Conservation (phyloP, 306 rosid species). For the cucumber (Cucumis sativus) region Cucumber_9930_V3 NC_026659.2:27528001-27528500, state of each 20-base stretch:
- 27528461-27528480: not conserved
- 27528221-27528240: not conserved
- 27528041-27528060: too few species aligned
- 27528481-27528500: not conserved
- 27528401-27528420: not conserved
- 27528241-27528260: conserved; percentile 2
- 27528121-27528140: too few species aligned
- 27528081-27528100: too few species aligned
- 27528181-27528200: not conserved
- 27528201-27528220: conserved; percentile 6
- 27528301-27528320: not conserved
- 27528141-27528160: too few species aligned
- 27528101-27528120: too few species aligned
- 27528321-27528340: not conserved
- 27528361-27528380: not conserved
- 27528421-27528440: conserved; percentile 2
- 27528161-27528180: not conserved
- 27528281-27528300: not conserved
- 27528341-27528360: too few species aligned
- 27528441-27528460: not conserved
- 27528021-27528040: too few species aligned
- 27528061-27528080: too few species aligned
- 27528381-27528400: not conserved
- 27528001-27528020: too few species aligned
- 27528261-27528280: not conserved